A percentile compares a stretch with the other conserved stretches of the same genome.
Conservation (phyloP, 1,284 basidiomycete species). For the Trichosporon ovoides region DNA sequence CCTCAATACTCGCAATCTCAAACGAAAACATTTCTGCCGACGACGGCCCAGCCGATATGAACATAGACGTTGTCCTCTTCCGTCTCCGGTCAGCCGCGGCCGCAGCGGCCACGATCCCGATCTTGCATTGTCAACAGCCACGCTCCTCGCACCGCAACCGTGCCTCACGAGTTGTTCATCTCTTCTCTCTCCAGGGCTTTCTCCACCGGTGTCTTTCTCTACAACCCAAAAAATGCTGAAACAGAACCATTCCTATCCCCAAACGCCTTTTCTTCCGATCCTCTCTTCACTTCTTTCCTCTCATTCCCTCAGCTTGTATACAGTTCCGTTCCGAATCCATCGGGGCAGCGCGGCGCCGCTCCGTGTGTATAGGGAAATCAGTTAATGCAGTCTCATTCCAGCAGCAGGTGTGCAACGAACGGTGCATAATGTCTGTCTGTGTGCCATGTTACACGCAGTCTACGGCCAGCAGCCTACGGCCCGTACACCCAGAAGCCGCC, state of each 20-base stretch:
- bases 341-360: background rate
- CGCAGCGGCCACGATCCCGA: too few species aligned
- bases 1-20: background rate
- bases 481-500: slow-evolving; percentile 29
- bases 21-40: background rate
- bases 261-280: background rate
- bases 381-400: slow-evolving; percentile 2
- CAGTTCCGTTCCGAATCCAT: slow-evolving; percentile 2
- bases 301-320: background rate
- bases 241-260: background rate
- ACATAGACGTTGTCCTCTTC: too few species aligned
- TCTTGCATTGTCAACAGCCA: too few species aligned
- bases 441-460: too few species aligned
- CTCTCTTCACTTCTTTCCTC: background rate
- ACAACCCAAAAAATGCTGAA: background rate
- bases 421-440: background rate
- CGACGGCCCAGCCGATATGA: too few species aligned
- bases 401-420: background rate
- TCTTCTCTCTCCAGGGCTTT: background rate
- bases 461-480: background rate
- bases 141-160: too few species aligned
- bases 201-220: background rate
- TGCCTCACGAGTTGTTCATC: background rate
- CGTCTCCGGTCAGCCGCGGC: too few species aligned
- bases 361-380: slow-evolving; percentile 6